phyloP scores from a whole-genome alignment of 257 asterid species.

The Capsicum rhomboideum region DNA sequence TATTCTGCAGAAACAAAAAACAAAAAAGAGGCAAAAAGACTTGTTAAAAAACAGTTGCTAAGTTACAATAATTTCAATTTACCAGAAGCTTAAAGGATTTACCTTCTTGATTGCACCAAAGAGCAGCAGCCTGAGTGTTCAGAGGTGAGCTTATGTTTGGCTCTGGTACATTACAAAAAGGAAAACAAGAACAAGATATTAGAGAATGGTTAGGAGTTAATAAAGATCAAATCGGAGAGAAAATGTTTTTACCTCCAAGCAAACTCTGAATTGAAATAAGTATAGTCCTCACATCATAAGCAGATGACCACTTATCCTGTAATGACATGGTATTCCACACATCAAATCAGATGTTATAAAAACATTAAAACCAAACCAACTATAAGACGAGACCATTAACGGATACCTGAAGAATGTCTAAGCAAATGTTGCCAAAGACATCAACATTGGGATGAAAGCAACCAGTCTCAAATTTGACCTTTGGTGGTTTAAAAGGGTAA shows the following conservation, averaged over 20 bases:
- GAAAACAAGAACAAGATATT: neutral
- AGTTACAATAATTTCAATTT: neutral
- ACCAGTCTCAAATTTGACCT: conserved; percentile 82
- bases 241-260: conserved; percentile 66
- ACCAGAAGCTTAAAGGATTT: neutral
- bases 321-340: neutral
- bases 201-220: neutral
- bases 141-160: conserved; percentile 93
- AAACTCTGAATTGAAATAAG: conserved; percentile 82
- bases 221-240: neutral
- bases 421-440: conserved; percentile 74
- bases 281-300: conserved; percentile 94
- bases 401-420: conserved; percentile 81
- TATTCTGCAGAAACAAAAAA: conserved; percentile 18
- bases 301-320: conserved; percentile 96
- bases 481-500: conserved; percentile 91
- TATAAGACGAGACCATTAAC: neutral
- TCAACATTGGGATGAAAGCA: conserved; percentile 97
- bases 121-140: conserved; percentile 78
- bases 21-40: neutral
- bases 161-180: conserved; percentile 27
- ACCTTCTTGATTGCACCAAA: conserved; percentile 94
- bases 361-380: neutral
- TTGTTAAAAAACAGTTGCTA: neutral
- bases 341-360: neutral